Conservation (phyloP, 2,329 filamentous ascomycete genomes). For the Trichoderma pleuroti region DNA sequence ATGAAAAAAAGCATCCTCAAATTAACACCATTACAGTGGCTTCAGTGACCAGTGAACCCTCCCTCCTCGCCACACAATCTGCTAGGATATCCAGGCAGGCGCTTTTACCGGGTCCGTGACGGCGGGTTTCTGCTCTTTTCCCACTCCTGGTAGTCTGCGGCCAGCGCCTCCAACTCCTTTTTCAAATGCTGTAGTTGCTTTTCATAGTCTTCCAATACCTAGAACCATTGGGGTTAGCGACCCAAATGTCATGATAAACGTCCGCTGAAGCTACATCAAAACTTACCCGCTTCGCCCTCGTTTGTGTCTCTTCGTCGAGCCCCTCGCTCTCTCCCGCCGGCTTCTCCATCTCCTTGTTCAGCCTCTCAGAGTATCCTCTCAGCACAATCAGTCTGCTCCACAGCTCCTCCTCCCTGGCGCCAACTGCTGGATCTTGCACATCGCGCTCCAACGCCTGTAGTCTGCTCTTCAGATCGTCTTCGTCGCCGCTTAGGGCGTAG, state of each 20-base stretch:
- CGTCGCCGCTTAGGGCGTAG: constrained; percentile 73
- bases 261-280: not conserved
- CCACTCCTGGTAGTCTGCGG: constrained; percentile 55
- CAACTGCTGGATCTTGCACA: constrained; percentile 70
- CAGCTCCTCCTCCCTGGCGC: constrained; percentile 75
- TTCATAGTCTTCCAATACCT: constrained; percentile 80
- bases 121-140: constrained; percentile 47
- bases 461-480: constrained; percentile 73
- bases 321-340: constrained; percentile 55
- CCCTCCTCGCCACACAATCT: not conserved
- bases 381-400: constrained; percentile 78
- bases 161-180: constrained; percentile 64
- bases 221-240: constrained; percentile 20
- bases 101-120: constrained; percentile 32
- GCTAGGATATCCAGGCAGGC: not conserved
- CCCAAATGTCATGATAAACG: not conserved
- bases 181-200: constrained; percentile 74
- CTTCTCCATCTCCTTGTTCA: constrained; percentile 72
- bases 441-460: constrained; percentile 65
- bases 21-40: constrained; percentile 1
- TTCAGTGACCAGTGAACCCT: not conserved
- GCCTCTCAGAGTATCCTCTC: constrained; percentile 65
- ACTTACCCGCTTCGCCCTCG: constrained; percentile 70
- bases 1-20: not conserved
- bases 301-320: constrained; percentile 66